phyloP scores from a whole-genome alignment of 1,284 basidiomycete genomes.

The Thecaphora frezii region DNA sequence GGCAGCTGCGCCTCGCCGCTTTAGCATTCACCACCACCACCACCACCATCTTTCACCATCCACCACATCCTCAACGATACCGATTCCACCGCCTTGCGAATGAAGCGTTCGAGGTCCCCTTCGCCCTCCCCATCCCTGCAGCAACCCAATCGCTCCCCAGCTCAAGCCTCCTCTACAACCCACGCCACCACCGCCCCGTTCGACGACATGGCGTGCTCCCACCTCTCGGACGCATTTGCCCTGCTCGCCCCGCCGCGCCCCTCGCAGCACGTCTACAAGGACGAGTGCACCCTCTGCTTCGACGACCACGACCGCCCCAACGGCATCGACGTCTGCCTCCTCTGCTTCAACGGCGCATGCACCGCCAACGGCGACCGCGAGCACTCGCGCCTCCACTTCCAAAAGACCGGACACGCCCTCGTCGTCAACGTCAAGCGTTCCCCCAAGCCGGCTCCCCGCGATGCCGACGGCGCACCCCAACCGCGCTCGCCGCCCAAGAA shows the following conservation, averaged over 20 bases:
- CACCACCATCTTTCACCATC: too few species aligned
- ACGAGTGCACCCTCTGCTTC: constrained; percentile 94
- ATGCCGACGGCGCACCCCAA: constrained; percentile 4
- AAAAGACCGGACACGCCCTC: constrained; percentile 70
- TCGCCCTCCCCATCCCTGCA: background rate
- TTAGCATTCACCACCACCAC: too few species aligned
- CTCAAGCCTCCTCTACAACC: too few species aligned
- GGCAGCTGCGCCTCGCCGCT: too few species aligned
- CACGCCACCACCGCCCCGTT: too few species aligned
- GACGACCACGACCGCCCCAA: constrained; percentile 74
- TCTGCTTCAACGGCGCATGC: constrained; percentile 82
- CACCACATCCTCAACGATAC: too few species aligned
- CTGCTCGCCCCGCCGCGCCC: constrained; percentile 38
- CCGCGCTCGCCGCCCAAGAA: constrained; percentile 76
- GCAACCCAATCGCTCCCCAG: too few species aligned
- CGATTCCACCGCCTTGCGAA: background rate
- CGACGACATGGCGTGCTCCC: constrained; percentile 40
- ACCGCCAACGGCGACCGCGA: constrained; percentile 36
- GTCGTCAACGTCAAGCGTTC: constrained; percentile 80
- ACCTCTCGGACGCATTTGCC: constrained; percentile 38
- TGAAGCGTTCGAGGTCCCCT: background rate
- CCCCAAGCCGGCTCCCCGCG: constrained; percentile 61
- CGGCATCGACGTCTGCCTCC: constrained; percentile 86
- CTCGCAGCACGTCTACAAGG: constrained; percentile 67
- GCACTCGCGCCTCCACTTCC: constrained; percentile 46